These are phyloP conservation scores for Aspergillus felis DNA, from an alignment of 2,329 filamentous ascomycete species.

Conservation along the genomic window DNA sequence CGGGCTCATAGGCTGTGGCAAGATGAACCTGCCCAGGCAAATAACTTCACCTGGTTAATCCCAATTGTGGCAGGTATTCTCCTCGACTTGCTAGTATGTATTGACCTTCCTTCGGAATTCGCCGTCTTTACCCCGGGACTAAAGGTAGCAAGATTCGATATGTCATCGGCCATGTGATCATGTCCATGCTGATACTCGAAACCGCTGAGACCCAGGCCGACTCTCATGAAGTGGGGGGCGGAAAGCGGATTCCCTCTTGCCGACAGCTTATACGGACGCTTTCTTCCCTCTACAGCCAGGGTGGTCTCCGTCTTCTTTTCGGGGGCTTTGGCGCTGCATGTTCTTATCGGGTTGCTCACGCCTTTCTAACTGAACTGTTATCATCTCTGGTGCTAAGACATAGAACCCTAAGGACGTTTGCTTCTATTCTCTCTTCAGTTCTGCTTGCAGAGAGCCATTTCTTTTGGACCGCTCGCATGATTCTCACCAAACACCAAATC, in stretches of 20 bases:
- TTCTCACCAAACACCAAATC: background rate
- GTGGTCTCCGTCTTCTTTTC: background rate
- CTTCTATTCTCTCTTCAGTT: background rate
- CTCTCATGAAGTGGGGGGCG: background rate
- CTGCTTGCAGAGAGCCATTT: slow-evolving; percentile 5
- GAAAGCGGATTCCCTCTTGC: background rate
- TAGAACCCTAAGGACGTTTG: background rate
- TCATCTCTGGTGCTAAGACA: background rate
- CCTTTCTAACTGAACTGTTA: background rate
- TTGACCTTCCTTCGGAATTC: background rate
- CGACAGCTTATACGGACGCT: background rate
- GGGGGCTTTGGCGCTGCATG: background rate
- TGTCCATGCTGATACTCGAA: slow-evolving; percentile 5
- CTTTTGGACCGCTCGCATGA: background rate
- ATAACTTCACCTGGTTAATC: background rate
- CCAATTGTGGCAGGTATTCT: background rate
- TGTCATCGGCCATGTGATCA: background rate
- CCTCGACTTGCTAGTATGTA: background rate
- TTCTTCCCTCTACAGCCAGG: background rate
- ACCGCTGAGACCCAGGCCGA: background rate
- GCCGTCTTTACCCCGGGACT: background rate
- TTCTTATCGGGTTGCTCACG: background rate
- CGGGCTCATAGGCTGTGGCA: background rate
- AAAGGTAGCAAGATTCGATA: background rate
- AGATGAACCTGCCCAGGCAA: background rate